Base-by-base conservation (phyloP, 1,284 basidiomycete species). In the Ceratobasidium sp. region DNA sequence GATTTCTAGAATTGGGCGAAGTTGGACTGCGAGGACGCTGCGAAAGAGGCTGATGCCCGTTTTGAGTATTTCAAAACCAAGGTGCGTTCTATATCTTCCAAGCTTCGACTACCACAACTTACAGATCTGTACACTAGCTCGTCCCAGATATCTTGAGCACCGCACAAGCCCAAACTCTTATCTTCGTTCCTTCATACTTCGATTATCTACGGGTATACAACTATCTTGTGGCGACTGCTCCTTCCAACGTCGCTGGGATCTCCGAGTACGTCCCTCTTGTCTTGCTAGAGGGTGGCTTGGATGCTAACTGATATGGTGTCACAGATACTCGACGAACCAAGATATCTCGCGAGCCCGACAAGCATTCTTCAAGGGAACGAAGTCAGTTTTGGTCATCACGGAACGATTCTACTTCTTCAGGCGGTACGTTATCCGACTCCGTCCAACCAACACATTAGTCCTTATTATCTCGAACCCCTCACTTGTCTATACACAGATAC, bases 371-470 rank as follows among this genome's bases (percentile, higher is more conserved):
- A 88, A 87, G 53, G 95, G 94, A 69, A 93, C 93, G 80, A 95
- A 93, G 79, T 86, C 91, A 0, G 94, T 99, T 85, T 82, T 99
- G 27, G 85, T 99, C 76, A 87, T 99, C 78, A 98, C 95, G 76
- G 98, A 99, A 82, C 90, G 98, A 24, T 98, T 99, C 86, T 96
- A 99, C 83, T 99, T 99, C 82, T 99, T 97, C 87, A 89, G 95
- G 76, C 88, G 96, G 89, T 93, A 78, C 56, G 84, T 79, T 2
- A 36, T 65, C 15, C 33, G 33, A 33, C 15, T n/a, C 19, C 15
- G 33, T 41, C 27, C 47, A n/a, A 7, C 27, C 44, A n/a, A 41
- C 14, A 47, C 57, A 36, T 59, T 72, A n/a, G n/a, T n/a, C n/a
- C 27, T 62, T 45, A 33, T 33, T 33, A 36, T n/a, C n/a, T n/a